Conservation (phyloP, 2,329 filamentous ascomycete species). For the Penicillium sp. region DNA sequence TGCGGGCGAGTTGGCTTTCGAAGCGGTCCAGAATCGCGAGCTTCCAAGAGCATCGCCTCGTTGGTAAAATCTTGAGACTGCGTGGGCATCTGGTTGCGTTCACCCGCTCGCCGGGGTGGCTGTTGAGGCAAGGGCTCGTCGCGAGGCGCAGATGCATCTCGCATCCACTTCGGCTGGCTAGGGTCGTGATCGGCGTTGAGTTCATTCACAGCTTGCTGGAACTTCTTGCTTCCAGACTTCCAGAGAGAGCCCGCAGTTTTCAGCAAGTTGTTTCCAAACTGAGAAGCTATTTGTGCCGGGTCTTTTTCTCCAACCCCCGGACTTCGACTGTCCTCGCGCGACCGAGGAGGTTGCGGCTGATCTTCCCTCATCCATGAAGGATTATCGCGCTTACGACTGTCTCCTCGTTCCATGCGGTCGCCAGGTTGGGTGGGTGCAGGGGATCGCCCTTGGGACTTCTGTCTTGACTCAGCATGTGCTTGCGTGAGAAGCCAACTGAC, state of each 20-base stretch:
- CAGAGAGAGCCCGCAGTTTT: slow-evolving; percentile 94
- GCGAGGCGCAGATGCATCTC: slow-evolving; percentile 57
- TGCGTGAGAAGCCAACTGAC: slow-evolving; percentile 89
- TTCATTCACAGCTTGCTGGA: slow-evolving; percentile 89
- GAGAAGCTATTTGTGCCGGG: slow-evolving; percentile 76
- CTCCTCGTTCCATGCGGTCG: slow-evolving; percentile 27
- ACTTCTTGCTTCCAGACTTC: slow-evolving; percentile 91
- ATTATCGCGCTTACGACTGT: slow-evolving; percentile 35
- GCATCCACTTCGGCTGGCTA: slow-evolving; percentile 94
- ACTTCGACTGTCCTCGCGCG: slow-evolving; percentile 34
- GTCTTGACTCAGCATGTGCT: slow-evolving; percentile 80
- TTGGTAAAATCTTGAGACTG: slow-evolving; percentile 55
- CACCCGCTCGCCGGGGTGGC: slow-evolving; percentile 25
- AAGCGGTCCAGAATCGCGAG: slow-evolving; percentile 30
- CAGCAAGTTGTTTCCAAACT: slow-evolving; percentile 79
- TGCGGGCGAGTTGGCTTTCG: slow-evolving; percentile 31
- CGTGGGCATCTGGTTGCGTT: slow-evolving; percentile 18
- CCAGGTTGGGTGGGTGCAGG: slow-evolving; percentile 21
- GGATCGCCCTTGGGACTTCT: slow-evolving; percentile 56
- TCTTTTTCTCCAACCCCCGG: slow-evolving; percentile 66
- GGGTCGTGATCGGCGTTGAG: slow-evolving; percentile 73
- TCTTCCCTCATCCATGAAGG: slow-evolving; percentile 68
- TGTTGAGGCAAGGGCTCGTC: slow-evolving; percentile 24
- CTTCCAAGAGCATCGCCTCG: slow-evolving; percentile 51
- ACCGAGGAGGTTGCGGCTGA: slow-evolving; percentile 24